Evolutionary conservation across 2,329 filamentous ascomycete genomes (phyloP), one percentile per base, ranked within the genome.

Genomic region (Aspergillus fructus): DNA sequence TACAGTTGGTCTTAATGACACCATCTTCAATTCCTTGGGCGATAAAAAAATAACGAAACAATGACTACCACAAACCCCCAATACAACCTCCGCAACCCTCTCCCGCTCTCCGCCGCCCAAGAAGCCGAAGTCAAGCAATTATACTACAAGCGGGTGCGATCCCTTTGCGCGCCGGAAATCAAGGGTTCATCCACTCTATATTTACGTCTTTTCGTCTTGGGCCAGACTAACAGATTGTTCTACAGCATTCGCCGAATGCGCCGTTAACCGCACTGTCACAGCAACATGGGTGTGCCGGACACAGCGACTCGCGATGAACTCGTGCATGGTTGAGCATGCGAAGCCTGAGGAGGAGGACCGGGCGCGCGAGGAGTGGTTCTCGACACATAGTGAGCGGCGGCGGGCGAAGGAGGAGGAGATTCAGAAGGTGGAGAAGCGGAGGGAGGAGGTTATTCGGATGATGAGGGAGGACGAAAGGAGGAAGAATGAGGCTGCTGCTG

Each of bases 331-430:
- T 65, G 76, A 82, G 55, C 89, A 96, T 78, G 93, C 93, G 55
- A 96, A 90, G 62, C 89, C 87, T 62, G 86, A 84, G 54, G 91
- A 96, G 73, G 85, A 96, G 75, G 94, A 99, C 77, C 87, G 86
- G 23, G 94, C 94, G 62, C 82, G 94, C 52, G 90, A 92, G 74
- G 92, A 97, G 72, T 99, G 94, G 94, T 97, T 97, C 74, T 85
- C 86, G 51, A 82, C 85, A 62, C 83, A 90, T 51, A 81, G 90
- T 66, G 85, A 91, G 77, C 82, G 93, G 55, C 83, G 86, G 66
- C 79, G 78, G 56, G 85, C 89, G 74, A 79, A 86, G 39, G 87
- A 91, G 74, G 81, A 82, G 61, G 86, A 87, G 67, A 81, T 83
- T 41, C 64, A 62, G 19, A 66, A 59, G 50, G 73, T 74, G 4